Evolutionary conservation across 2,329 filamentous ascomycete genomes (phyloP).

Genomic region (Raffaelea ambrosiae): DNA sequence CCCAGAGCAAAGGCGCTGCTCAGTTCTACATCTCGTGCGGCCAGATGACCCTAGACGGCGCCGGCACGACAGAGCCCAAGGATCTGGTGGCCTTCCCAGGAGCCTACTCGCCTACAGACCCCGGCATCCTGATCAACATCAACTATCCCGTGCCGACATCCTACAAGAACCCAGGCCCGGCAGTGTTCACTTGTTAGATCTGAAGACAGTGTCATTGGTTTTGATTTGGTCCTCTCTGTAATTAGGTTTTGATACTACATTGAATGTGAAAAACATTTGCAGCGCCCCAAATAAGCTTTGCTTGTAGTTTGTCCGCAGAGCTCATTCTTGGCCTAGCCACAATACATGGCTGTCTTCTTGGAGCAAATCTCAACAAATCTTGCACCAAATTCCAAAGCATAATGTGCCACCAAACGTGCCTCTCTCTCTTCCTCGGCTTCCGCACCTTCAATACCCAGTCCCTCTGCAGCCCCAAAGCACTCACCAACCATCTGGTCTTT

Average conservation of each 20-base stretch:
- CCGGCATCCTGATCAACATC: slow-evolving; percentile 17
- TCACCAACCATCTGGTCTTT: slow-evolving; percentile 7
- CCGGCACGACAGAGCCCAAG: slow-evolving; percentile 13
- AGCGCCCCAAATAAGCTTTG: background rate
- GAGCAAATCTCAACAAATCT: slow-evolving; percentile 2
- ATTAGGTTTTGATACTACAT: too few species aligned
- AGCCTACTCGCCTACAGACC: slow-evolving; percentile 15
- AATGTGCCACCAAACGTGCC: slow-evolving; percentile 7
- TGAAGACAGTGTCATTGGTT: too few species aligned
- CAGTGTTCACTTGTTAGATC: slow-evolving; percentile 8
- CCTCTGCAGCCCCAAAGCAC: slow-evolving; percentile 4
- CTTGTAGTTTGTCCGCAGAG: too few species aligned
- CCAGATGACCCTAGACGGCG: slow-evolving; percentile 18
- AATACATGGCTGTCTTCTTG: background rate
- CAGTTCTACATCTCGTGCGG: slow-evolving; percentile 21
- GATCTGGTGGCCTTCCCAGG: slow-evolving; percentile 15
- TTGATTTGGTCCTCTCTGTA: background rate
- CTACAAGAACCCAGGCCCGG: slow-evolving; percentile 14
- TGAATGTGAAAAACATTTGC: too few species aligned
- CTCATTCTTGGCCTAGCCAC: background rate
- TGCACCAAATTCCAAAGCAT: slow-evolving; percentile 7
- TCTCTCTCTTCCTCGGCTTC: slow-evolving; percentile 3
- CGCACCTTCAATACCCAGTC: slow-evolving; percentile 1
- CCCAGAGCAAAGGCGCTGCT: slow-evolving; percentile 16
- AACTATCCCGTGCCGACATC: slow-evolving; percentile 16